Evolutionary conservation across 1,284 basidiomycete genomes (phyloP).

Genomic region (Leccinum pachyderme): DNA sequence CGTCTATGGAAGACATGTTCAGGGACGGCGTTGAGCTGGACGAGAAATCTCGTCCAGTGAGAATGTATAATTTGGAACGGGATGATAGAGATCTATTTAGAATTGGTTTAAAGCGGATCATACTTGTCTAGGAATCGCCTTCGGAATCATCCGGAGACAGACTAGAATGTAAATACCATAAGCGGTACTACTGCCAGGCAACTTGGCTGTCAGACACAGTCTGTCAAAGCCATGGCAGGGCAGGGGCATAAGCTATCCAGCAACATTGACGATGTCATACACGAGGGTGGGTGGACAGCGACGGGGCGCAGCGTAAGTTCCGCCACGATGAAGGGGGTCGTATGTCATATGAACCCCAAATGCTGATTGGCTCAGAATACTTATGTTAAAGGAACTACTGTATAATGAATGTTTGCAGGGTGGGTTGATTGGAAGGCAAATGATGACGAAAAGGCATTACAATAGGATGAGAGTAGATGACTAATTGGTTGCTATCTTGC

Average conservation of each 20-base stretch:
- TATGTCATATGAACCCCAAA: background rate
- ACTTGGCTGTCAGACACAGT: background rate
- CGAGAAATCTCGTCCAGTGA: background rate
- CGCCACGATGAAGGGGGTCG: no score
- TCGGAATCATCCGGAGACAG: background rate
- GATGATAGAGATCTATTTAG: conserved; percentile 16
- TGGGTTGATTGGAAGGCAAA: background rate
- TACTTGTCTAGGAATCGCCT: background rate
- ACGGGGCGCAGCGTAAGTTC: no score
- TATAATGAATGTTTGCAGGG: background rate
- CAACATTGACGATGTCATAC: no score
- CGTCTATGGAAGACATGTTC: conserved; percentile 26
- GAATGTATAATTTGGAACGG: background rate
- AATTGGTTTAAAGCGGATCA: background rate
- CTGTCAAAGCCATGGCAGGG: no score
- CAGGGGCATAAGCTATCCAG: no score
- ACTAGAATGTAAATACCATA: no score
- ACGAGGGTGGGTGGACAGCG: no score
- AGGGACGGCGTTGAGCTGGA: conserved; percentile 1
- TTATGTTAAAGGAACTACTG: background rate
- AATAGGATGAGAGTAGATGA: conserved; percentile 14
- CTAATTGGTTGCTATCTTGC: conserved; percentile 27
- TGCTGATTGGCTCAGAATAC: background rate
- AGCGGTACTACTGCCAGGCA: no score
- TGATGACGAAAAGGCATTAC: conserved; percentile 5